Evolutionary conservation across 257 asterid genomes (phyloP), one percentile per base, ranked within the genome.

Genomic region (Ligustrum vulgare): DNA sequence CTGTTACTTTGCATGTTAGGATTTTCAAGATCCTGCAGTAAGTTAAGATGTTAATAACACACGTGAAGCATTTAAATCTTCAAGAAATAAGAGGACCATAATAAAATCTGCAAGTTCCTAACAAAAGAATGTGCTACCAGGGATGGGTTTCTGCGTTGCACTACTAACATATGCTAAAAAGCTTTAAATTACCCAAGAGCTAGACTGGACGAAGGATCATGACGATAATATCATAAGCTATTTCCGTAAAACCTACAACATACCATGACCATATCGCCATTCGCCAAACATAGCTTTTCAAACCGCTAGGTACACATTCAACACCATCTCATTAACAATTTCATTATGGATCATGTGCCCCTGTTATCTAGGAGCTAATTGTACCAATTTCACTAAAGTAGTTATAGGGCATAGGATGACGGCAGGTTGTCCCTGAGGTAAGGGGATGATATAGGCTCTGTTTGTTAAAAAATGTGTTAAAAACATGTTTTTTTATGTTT

Each of bases 11-110:
- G 93, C 70, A 71, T 43, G 78, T 72, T 81, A 64, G 87, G 64
- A 79, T 84, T 83, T 60, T 86, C 97, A 82, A 81, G 79, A 76
- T 89, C 99, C 99, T 95, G 97, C 89, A 92, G 73, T 23, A 78
- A 84, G 81, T 80, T 77, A 82, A 79, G 78, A 67, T 70, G 67
- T 82, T 47, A 77, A n/a, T 69, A 71, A 72, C 76, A 75, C 75
- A 71, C 56, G 64, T 67, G 25, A 51, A 76, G 72, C 28, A 11
- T 35, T n/a, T 63, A 74, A 72, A 45, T 72, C 31, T 70, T 60
- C 25, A 25, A 60, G 28, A 60, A 60, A 23, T 9, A 25, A 60
- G 67, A 25, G 8, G 10, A 25, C 16, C 67, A 41, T 10, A 9
- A 60, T 23, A 60, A 60, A 60, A 23, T 22, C 64, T 56, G 32